Percentiles rank a stretch among this genome's conserved stretches.
Conservation (phyloP, 768 basidiomycete species). For the Xerocomellus amylosporus region DNA sequence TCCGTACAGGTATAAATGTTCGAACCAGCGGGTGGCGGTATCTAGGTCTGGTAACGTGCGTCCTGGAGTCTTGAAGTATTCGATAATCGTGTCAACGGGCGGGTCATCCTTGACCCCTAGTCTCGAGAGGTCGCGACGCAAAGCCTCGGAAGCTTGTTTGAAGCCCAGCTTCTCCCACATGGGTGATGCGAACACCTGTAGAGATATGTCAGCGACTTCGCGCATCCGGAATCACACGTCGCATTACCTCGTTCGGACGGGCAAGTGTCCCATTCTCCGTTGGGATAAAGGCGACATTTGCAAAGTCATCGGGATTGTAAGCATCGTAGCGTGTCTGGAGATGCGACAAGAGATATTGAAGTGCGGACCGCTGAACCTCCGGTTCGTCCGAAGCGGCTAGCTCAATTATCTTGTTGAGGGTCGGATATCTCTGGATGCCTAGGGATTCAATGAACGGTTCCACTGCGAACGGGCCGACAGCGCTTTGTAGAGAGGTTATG, state of each 20-base stretch:
- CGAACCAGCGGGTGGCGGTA: slow-evolving; percentile 7
- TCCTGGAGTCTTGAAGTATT: background rate
- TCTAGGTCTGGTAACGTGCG: background rate
- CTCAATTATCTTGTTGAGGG: slow-evolving; percentile 3
- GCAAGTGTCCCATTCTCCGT: slow-evolving; percentile 6
- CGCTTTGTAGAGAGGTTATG: background rate
- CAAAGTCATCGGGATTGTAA: slow-evolving; percentile 13
- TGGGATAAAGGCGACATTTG: slow-evolving; percentile 11
- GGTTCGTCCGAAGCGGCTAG: slow-evolving; percentile 5
- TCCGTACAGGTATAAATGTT: slow-evolving; percentile 1
- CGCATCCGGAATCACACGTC: background rate
- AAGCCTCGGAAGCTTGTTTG: background rate
- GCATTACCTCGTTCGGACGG: slow-evolving; percentile 7
- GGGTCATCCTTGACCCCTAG: slow-evolving; percentile 12
- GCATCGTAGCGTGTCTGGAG: slow-evolving; percentile 6
- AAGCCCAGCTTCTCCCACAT: slow-evolving; percentile 12
- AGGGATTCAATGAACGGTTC: slow-evolving; percentile 1
- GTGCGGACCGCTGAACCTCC: background rate
- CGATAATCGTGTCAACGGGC: background rate
- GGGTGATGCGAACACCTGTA: slow-evolving; percentile 7
- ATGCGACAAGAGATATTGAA: slow-evolving; percentile 12
- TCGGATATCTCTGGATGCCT: slow-evolving; percentile 1
- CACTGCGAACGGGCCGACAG: background rate
- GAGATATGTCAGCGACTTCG: background rate
- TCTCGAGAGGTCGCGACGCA: slow-evolving; percentile 7